These are phyloP conservation scores for Auricularia sp. DNA, from an alignment of 768 basidiomycete genomes.

Conservation along the genomic window DNA sequence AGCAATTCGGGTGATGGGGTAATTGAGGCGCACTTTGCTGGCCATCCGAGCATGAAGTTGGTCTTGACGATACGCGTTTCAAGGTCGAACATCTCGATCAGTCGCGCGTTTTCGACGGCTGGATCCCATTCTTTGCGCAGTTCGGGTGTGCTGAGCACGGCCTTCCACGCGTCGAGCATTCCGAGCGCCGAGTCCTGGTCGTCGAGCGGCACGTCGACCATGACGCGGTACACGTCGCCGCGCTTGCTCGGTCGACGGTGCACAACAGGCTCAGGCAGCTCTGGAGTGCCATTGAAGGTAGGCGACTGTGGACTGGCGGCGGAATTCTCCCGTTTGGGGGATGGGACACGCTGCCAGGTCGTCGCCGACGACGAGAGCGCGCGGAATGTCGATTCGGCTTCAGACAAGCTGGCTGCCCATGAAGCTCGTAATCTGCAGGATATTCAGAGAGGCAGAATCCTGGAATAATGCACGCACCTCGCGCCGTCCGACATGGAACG, in stretches of 20 bases:
- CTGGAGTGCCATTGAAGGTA: constrained; percentile 51
- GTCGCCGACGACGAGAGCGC: neutral
- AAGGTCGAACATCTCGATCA: constrained; percentile 80
- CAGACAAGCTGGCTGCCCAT: neutral
- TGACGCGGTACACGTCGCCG: constrained; percentile 74
- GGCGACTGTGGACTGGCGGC: constrained; percentile 4
- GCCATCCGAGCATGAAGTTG: constrained; percentile 91
- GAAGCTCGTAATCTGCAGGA: neutral
- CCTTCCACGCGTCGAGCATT: constrained; percentile 69
- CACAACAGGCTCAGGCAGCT: constrained; percentile 62
- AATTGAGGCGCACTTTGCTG: constrained; percentile 65
- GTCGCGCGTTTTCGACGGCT: constrained; percentile 73
- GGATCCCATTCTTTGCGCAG: constrained; percentile 88
- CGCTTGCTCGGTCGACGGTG: constrained; percentile 60
- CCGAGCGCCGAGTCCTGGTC: constrained; percentile 39
- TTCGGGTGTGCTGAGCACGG: constrained; percentile 76
- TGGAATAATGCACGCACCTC: neutral
- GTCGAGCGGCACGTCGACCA: constrained; percentile 63
- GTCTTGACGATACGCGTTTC: constrained; percentile 81
- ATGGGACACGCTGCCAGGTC: neutral
- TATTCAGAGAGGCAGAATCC: neutral
- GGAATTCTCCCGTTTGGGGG: neutral
- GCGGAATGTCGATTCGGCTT: neutral
- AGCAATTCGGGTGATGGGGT: neutral
- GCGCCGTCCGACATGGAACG: neutral